phyloP scores from a whole-genome alignment of 768 basidiomycete genomes.

The Mycena polygramma region DNA sequence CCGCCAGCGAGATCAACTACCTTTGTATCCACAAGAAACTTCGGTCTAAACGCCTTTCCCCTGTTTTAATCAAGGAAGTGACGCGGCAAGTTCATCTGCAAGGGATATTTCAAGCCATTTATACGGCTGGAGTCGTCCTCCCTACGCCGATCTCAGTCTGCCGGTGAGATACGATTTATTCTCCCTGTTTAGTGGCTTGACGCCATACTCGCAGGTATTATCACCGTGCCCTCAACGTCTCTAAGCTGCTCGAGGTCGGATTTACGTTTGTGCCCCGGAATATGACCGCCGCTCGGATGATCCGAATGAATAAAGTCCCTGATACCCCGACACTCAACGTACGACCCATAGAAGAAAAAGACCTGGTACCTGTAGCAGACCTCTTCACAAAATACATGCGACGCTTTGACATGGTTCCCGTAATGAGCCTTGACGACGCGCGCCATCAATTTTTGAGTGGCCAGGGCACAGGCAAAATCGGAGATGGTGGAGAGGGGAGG shows the following conservation, averaged over 20 bases:
- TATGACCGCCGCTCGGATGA: constrained; percentile 93
- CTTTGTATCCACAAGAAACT: constrained; percentile 98
- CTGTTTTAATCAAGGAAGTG: constrained; percentile 97
- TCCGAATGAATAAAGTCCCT: constrained; percentile 79
- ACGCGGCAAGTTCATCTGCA: constrained; percentile 92
- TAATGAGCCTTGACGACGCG: constrained; percentile 82
- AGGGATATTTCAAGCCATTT: constrained; percentile 96
- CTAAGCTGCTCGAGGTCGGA: constrained; percentile 90
- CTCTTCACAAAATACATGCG: constrained; percentile 85
- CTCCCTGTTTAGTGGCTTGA: not conserved
- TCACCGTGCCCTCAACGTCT: constrained; percentile 92
- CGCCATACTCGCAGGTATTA: constrained; percentile 71
- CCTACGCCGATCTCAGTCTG: constrained; percentile 94
- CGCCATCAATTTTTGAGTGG: constrained; percentile 93
- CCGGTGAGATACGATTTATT: constrained; percentile 60
- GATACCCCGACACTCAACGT: constrained; percentile 71
- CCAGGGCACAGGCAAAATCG: constrained; percentile 68
- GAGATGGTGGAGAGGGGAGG: constrained; percentile 64
- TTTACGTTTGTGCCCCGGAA: constrained; percentile 91
- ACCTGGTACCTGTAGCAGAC: constrained; percentile 77
- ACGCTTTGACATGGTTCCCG: constrained; percentile 86
- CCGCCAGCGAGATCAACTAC: constrained; percentile 94
- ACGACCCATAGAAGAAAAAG: constrained; percentile 89
- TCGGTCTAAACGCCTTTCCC: constrained; percentile 93
- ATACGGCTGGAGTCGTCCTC: constrained; percentile 93